Evolutionary conservation across 768 basidiomycete species (phyloP).

Genomic region (Leucogyrophana mollusca): DNA sequence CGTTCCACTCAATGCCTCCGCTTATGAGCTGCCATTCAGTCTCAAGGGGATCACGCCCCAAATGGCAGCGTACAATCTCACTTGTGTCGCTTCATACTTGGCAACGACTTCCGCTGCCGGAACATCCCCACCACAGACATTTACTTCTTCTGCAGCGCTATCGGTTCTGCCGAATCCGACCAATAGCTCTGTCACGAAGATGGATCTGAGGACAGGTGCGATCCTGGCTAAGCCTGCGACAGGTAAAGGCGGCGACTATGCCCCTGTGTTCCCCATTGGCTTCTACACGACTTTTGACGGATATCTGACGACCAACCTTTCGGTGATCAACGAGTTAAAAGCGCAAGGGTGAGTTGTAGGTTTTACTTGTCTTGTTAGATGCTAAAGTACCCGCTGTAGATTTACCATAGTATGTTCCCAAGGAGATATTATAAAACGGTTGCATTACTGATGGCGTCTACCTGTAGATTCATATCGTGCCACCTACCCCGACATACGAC

Average conservation of each 20-base stretch:
- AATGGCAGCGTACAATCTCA: conserved; percentile 25
- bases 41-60: conserved; percentile 45
- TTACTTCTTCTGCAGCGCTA: conserved; percentile 42
- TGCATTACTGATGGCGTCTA: conserved; percentile 1
- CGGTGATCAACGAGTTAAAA: conserved; percentile 29
- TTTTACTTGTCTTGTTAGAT: conserved; percentile 9
- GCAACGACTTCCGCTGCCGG: conserved; percentile 37
- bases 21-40: conserved; percentile 48
- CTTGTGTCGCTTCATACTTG: conserved; percentile 24
- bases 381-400: conserved; percentile 2
- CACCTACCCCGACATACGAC: conserved; percentile 48
- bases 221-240: conserved; percentile 50
- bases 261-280: conserved; percentile 48
- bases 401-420: conserved; percentile 31
- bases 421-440: neutral
- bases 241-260: conserved; percentile 48
- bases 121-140: conserved; percentile 33
- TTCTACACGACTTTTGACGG: conserved; percentile 45
- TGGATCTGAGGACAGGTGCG: conserved; percentile 60
- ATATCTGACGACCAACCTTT: conserved; percentile 17
- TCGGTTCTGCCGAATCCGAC: conserved; percentile 49
- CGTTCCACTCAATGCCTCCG: conserved; percentile 53
- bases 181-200: conserved; percentile 60
- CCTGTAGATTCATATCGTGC: conserved; percentile 60
- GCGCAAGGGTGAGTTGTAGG: conserved; percentile 30